Percentiles rank a stretch among this genome's conserved stretches.
phyloP scores from a whole-genome alignment of 768 basidiomycete genomes.

The Lentinula guzmanii region DNA sequence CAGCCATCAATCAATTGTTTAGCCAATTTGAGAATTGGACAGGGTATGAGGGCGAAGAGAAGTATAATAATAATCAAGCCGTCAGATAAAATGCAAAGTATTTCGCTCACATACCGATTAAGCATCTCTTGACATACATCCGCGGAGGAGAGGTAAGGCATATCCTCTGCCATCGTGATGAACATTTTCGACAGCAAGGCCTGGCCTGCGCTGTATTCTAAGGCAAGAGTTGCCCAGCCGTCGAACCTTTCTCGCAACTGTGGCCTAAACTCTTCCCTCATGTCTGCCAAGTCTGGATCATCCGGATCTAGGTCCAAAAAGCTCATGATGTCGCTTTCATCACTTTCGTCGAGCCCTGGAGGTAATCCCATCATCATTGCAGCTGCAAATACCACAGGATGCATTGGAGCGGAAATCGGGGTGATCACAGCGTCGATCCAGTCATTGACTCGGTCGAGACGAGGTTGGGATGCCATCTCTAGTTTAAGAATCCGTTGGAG shows the following conservation, averaged over 20 bases:
- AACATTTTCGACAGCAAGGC: constrained; percentile 34
- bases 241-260: constrained; percentile 50
- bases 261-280: constrained; percentile 57
- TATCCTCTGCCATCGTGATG: constrained; percentile 31
- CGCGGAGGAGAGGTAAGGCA: background rate
- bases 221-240: constrained; percentile 44
- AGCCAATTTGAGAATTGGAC: background rate
- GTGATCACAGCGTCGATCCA: constrained; percentile 40
- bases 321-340: constrained; percentile 26
- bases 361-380: constrained; percentile 45
- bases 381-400: constrained; percentile 36
- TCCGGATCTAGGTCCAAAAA: constrained; percentile 37
- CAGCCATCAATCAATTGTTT: background rate
- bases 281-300: constrained; percentile 54
- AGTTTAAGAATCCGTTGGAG: constrained; percentile 26
- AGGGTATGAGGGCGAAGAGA: background rate
- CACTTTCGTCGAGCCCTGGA: constrained; percentile 21
- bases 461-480: constrained; percentile 17
- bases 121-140: background rate
- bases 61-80: background rate
- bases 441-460: constrained; percentile 29
- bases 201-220: constrained; percentile 31
- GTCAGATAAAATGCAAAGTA: background rate
- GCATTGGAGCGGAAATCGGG: constrained; percentile 22
- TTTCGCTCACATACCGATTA: constrained; percentile 21